A percentile compares a stretch with the other conserved stretches of the same genome.
These are phyloP conservation scores for Malbranchea zuffiana DNA, from an alignment of 2,329 filamentous ascomycete genomes.

Conservation along the genomic window DNA sequence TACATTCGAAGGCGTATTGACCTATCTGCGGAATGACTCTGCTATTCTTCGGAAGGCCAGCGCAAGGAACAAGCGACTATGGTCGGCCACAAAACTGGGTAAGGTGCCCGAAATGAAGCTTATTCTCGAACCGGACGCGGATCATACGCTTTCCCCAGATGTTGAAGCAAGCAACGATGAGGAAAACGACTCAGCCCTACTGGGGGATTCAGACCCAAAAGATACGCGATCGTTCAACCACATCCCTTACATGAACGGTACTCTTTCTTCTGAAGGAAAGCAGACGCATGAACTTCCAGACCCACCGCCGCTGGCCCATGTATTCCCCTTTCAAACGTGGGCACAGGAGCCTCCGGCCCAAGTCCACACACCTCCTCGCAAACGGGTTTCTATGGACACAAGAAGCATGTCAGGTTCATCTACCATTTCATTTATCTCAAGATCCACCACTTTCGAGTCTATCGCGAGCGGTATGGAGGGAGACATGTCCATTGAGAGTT, in stretches of 20 bases:
- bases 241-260: conserved; percentile 3
- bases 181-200: conserved; percentile 10
- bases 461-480: conserved; percentile 64
- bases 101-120: conserved; percentile 62
- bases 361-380: conserved; percentile 46
- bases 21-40: conserved; percentile 76
- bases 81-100: conserved; percentile 74
- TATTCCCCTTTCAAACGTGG: conserved; percentile 77
- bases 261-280: conserved; percentile 1
- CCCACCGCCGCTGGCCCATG: conserved; percentile 53
- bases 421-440: conserved; percentile 69
- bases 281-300: conserved; percentile 17
- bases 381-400: conserved; percentile 81
- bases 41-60: conserved; percentile 73
- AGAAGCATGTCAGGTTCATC: conserved; percentile 81
- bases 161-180: conserved; percentile 31
- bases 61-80: conserved; percentile 70
- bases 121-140: conserved; percentile 63
- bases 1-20: conserved; percentile 86
- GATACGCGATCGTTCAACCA: too few relatives aligned
- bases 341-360: conserved; percentile 33
- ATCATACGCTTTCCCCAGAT: conserved; percentile 28
- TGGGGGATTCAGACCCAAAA: conserved; percentile 17
- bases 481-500: conserved; percentile 67
- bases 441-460: conserved; percentile 66